Conservation (phyloP, 106 monocot species). For the Acorus calamus region DNA sequence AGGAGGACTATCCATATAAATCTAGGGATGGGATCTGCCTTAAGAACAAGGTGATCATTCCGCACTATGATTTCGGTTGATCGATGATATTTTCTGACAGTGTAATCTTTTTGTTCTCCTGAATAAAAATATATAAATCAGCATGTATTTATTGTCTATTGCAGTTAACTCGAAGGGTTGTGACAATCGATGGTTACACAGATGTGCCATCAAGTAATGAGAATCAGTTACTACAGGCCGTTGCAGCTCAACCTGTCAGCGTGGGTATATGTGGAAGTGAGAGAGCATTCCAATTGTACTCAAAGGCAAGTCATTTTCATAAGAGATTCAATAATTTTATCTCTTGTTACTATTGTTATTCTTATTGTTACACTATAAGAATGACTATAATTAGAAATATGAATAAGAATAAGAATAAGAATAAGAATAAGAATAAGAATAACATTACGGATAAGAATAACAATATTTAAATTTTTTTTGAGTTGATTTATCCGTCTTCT, state of each 20-base stretch:
- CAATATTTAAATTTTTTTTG: background rate
- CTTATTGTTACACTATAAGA: too few species aligned
- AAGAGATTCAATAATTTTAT: background rate
- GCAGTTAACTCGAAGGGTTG: constrained; percentile 55
- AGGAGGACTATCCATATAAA: constrained; percentile 84
- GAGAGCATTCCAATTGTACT: constrained; percentile 71
- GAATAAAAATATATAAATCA: background rate
- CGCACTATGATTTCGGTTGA: background rate
- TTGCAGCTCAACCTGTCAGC: constrained; percentile 88
- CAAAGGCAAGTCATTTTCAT: constrained; percentile 33
- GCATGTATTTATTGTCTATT: background rate
- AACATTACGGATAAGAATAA: too few species aligned
- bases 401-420: too few species aligned
- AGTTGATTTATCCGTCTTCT: background rate
- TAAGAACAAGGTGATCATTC: constrained; percentile 56
- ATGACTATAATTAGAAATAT: too few species aligned
- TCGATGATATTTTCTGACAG: background rate
- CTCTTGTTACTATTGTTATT: too few species aligned
- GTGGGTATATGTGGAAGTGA: constrained; percentile 96
- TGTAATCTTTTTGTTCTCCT: background rate
- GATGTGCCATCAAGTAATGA: constrained; percentile 79
- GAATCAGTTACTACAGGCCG: constrained; percentile 59
- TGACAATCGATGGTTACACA: constrained; percentile 82
- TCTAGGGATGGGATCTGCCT: constrained; percentile 38
- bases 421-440: too few species aligned